Base-by-base conservation (phyloP, 352 stramenopile genomes). In the Discostella stelligera region DNA sequence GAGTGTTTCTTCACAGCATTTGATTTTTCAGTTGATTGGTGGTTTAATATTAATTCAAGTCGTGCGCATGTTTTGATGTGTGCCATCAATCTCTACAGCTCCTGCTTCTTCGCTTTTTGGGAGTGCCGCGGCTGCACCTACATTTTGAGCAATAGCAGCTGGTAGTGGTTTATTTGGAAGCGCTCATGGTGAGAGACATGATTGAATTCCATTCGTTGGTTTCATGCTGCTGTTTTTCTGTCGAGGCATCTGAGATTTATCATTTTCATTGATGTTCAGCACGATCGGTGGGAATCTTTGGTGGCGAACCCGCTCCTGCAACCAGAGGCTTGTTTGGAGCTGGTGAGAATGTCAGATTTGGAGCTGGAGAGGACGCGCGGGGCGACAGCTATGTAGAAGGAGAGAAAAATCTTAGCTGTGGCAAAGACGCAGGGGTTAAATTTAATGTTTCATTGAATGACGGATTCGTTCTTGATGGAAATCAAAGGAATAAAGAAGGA, bases 91-190 rank as follows among this genome's bases (percentile, higher is more conserved):
- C 71, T 66, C 62, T 56, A 21, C 67, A 66, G 80, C 80, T 37
- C 76, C 84, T 13, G 73, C 87, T 61, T 64, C 79, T 13, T 71
- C 83, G 49, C 66, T 79, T n/a, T 82, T 80, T 52, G 77, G 77
- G 59, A 71, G 77, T 44, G 60, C 59, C 23, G 52, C 70, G 13
- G 53, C 63, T 30, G 50, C 72, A 46, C 61, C 72, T 30, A 58
- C 72, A 44, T 77, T 77, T 39, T 49, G 60, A 39, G 32, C 69
- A 16, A n/a, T n/a, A n/a, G n/a, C n/a, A 39, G 71, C 66, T 23
- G 53, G 53, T 41, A 71, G 76, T 11, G 76, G 76, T 32, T 32
- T 77, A 27, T 80, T 81, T 66, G 75, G 69, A 39, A 58, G 30
- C 44, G 39, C 66, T 37, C 23, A 60, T 53, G 54, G 54, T 62